These are phyloP conservation scores for Alternaria dauci DNA, from an alignment of 2,329 filamentous ascomycete species.

Conservation along the genomic window DNA sequence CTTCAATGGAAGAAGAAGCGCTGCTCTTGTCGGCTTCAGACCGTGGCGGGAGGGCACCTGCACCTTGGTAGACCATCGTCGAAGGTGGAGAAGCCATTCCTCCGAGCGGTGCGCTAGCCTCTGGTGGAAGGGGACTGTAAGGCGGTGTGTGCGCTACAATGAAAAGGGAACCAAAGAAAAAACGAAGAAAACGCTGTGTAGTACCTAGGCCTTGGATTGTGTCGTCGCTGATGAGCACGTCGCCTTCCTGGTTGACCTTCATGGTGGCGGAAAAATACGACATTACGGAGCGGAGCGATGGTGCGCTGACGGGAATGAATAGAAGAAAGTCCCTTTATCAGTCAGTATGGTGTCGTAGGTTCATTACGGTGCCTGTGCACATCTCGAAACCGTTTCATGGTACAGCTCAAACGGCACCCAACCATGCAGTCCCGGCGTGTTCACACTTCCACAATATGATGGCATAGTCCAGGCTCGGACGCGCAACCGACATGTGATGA, in stretches of 20 bases:
- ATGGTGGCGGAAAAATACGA: slow-evolving; percentile 92
- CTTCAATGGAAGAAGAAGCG: slow-evolving; percentile 29
- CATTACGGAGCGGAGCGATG: slow-evolving; percentile 80
- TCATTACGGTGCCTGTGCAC: background rate
- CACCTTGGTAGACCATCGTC: slow-evolving; percentile 34
- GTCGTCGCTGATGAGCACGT: slow-evolving; percentile 90
- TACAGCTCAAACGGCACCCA: background rate
- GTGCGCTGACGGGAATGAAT: slow-evolving; percentile 77
- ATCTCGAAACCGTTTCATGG: background rate
- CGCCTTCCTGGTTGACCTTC: slow-evolving; percentile 90
- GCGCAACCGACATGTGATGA: too few relatives aligned
- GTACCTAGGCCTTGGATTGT: slow-evolving; percentile 94
- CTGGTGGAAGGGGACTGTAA: slow-evolving; percentile 37
- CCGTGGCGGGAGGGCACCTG: slow-evolving; percentile 48
- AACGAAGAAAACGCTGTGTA: slow-evolving; percentile 71
- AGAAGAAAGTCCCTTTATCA: slow-evolving; percentile 79
- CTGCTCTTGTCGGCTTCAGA: slow-evolving; percentile 38
- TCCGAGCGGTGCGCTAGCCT: slow-evolving; percentile 37
- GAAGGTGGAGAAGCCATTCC: slow-evolving; percentile 40
- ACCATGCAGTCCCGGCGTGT: background rate
- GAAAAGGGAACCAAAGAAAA: slow-evolving; percentile 79
- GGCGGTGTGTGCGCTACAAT: slow-evolving; percentile 66
- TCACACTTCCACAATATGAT: background rate
- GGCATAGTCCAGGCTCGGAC: too few relatives aligned
- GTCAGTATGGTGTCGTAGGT: slow-evolving; percentile 22